Percentiles rank a stretch among this genome's conserved stretches.
phyloP scores from a whole-genome alignment of 805 yeast species.

The Sugiyamaella americana region DNA sequence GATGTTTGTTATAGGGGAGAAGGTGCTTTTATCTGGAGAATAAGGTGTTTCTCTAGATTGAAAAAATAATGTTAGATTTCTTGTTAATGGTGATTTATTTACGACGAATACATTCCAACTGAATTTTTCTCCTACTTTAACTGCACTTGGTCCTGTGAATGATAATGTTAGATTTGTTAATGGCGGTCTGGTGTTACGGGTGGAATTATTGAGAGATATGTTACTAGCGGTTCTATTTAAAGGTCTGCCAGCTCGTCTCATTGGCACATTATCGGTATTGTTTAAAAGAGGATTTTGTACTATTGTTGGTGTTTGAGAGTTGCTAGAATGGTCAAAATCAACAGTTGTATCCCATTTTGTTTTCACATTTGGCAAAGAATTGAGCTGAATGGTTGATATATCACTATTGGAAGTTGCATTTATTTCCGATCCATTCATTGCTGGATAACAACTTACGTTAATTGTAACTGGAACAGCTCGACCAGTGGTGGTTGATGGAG shows the following conservation, averaged over 20 bases:
- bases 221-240: background rate
- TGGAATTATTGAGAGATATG: background rate
- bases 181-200: constrained; percentile 2
- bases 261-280: constrained; percentile 9
- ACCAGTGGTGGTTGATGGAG: constrained; percentile 3
- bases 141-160: constrained; percentile 56
- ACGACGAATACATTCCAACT: constrained; percentile 62
- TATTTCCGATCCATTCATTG: background rate
- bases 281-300: constrained; percentile 20
- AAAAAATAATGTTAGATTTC: constrained; percentile 48
- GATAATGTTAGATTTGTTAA: constrained; percentile 41
- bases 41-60: constrained; percentile 25
- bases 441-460: constrained; percentile 4
- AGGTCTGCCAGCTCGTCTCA: constrained; percentile 5
- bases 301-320: constrained; percentile 19
- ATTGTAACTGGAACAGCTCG: constrained; percentile 8
- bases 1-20: constrained; percentile 11
- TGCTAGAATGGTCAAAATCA: constrained; percentile 22
- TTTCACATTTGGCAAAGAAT: constrained; percentile 4
- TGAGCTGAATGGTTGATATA: too few species aligned
- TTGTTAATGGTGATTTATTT: constrained; percentile 47
- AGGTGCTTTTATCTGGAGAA: constrained; percentile 13
- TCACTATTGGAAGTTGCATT: background rate
- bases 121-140: constrained; percentile 53
- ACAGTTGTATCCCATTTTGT: constrained; percentile 38